Evolutionary conservation across 2,329 filamentous ascomycete species (phyloP).

Genomic region (Alternaria tenuissima): DNA sequence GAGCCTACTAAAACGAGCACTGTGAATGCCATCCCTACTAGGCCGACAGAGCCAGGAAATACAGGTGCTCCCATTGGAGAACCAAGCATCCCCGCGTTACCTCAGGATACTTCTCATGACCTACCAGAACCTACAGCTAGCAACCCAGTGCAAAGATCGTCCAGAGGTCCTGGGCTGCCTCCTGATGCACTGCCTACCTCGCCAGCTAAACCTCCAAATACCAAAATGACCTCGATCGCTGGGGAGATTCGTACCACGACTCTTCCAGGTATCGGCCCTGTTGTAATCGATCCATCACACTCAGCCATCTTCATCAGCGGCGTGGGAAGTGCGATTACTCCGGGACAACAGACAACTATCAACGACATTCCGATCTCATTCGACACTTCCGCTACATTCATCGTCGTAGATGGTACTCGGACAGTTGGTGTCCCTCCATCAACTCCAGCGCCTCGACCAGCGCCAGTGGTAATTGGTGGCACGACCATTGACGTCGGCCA

Average conservation of each 20-base stretch:
- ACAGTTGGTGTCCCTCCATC: not conserved
- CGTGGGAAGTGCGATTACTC: not conserved
- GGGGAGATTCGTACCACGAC: not conserved
- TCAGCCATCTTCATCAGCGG: not conserved
- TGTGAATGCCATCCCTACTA: no score
- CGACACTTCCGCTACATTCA: not conserved
- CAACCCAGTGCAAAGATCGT: not conserved
- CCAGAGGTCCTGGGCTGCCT: not conserved
- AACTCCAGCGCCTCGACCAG: not conserved
- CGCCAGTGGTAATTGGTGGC: not conserved
- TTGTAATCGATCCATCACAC: not conserved
- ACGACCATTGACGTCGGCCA: not conserved
- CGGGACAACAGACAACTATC: slow-evolving; percentile 5
- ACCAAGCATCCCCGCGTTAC: not conserved
- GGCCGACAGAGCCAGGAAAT: not conserved
- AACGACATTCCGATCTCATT: not conserved
- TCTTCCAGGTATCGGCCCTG: not conserved
- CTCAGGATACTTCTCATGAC: not conserved
- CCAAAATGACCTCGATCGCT: not conserved
- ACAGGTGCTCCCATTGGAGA: not conserved
- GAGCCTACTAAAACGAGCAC: not conserved
- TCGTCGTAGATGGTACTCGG: not conserved
- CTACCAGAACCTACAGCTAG: not conserved
- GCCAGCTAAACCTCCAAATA: not conserved
- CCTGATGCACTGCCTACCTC: not conserved